Evolutionary conservation across 768 basidiomycete genomes (phyloP), one percentile per base, ranked within the genome.

Genomic region (Boletellus sp.): DNA sequence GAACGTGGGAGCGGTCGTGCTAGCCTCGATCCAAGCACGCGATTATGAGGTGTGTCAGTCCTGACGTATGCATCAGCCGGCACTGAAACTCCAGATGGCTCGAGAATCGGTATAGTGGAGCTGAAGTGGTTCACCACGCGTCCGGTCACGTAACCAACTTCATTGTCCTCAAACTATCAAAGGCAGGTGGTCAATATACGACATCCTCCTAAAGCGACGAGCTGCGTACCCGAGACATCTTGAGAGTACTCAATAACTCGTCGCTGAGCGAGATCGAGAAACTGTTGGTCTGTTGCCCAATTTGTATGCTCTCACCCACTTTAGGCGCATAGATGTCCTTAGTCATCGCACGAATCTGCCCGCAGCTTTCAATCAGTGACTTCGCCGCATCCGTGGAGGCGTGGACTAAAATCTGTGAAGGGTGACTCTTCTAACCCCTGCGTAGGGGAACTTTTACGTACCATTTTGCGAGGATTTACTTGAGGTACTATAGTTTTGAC

Each of bases 401-500:
- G 57, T 93, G 87, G 8, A 99, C 89, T 41, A 99, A 76, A 52
- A 97, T 92, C 94, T 98, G 56, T 16, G 4, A 15, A 45, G 6
- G 24, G 32, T 36, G 8, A 24, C 24, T 11, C 31, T 26, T 23
- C 43, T 24, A 50, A 45, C 19, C 26, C 23, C 33, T 4, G 28
- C 7, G 13, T n/a, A 17, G 16, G 23, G 22, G 5, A 20, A 1
- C 23, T 24, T 50, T 48, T 36, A 51, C 75, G 39, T 48, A 94
- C 95, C 83, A 98, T 84, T 75, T 94, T 94, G 17, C 96, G 79
- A 26, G 96, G 96, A 61, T 95, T 94, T 53, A 99, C 84, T 73
- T 96, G 91, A 3, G 95, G 91, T 5, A 98, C 85, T 55, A 99
- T 96, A 0, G 90, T 94, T 69, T 97, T 97, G 52, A 96, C 85